Evolutionary conservation across 257 asterid genomes (phyloP), one percentile per base, ranked within the genome.

Genomic region (Agastache rugosa): DNA sequence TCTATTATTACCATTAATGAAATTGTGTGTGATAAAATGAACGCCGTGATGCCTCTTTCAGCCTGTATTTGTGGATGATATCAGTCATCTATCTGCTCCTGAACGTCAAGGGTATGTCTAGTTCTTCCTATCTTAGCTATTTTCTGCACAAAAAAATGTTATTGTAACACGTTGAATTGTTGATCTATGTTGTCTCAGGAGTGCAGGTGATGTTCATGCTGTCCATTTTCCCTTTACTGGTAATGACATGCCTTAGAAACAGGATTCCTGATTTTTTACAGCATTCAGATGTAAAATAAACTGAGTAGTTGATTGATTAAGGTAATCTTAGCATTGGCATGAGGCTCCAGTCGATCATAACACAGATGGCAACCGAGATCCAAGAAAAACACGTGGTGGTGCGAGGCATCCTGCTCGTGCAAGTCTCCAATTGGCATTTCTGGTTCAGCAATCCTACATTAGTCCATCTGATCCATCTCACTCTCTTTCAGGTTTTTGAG

Each of bases 361-460:
- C 96, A 12, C 87, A 81, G 77, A 94, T 94, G 99, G 99, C 99
- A 41, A 77, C 92, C 51, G 97, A 94, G 79, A 94, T 94, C 80
- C 91, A 84, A 85, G 99, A 94, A 79, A 89, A 87, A 62, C 99
- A 95, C 66, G 96, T 96, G 1, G 99, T 95, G 10, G 90, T 95
- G 65, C 97, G 92, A 75, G 99, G 99, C 74, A 95, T 95, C 66
- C 99, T 98, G 5, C 93, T 95, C 11, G 98, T 95, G 39, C 96
- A 90, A 82, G 95, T 92, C 80, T 87, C 99, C 1, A 98, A 95
- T 78, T 69, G 79, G 64, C 89, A 95, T 81, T 95, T 95, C 80
- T 95, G 99, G 99, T 90, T 95, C 50, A 64, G 89, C 67, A 79
- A 83, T 47, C 99, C 99, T 11, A 80, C 76, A 14, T 69, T 90